Base-by-base conservation (phyloP, 805 yeast genomes). In the Wickerhamiella azymoides region DNA sequence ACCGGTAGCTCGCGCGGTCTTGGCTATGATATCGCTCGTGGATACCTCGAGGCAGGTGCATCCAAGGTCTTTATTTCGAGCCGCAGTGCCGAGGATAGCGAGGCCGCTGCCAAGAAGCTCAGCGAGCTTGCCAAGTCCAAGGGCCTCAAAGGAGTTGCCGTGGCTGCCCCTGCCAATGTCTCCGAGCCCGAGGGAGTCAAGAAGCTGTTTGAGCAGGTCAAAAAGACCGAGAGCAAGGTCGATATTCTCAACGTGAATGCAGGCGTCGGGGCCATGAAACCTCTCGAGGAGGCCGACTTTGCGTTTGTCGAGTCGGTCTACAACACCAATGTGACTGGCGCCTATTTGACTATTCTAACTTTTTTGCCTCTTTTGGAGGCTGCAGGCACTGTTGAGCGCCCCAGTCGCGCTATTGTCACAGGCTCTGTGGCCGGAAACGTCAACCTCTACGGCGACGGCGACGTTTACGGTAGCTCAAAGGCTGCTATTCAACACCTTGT, bases 1-100 rank as follows among this genome's bases (percentile, higher is more conserved):
- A 79, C 84, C 6, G 84, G 84, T 2, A 83, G 84, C 18, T 73
- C 82, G 25, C 65, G 85, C 55, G 85, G 85, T 0, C 70, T 79
- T 42, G 85, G 85, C 0, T 69, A 76, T 35, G 62, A 74, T 56
- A 73, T 79, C 56, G 82, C 82, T 10, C 80, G 76, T 54, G 73
- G 72, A 1, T 65, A 76, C 30, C 71, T 78, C 33, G 33, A 30
- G 3, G 33, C 33, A 13, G 33, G 33, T n/a, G 33, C 33, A 5
- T 62, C 71, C 37, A 62, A 71, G 16, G 74, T 79, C 14, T 73
- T 73, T 47, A 70, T 79, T 50, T 71, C 80, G 2, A 76, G 84
- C 3, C 68, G 85, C 61, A 76, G 77, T 52, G 69, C 61, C 18
- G 58, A 30, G 2, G 33, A 30, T 13, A 30, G 67, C 28, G 81